phyloP scores from a whole-genome alignment of 202 grass and related monocot species.

The Setaria viridis region DNA sequence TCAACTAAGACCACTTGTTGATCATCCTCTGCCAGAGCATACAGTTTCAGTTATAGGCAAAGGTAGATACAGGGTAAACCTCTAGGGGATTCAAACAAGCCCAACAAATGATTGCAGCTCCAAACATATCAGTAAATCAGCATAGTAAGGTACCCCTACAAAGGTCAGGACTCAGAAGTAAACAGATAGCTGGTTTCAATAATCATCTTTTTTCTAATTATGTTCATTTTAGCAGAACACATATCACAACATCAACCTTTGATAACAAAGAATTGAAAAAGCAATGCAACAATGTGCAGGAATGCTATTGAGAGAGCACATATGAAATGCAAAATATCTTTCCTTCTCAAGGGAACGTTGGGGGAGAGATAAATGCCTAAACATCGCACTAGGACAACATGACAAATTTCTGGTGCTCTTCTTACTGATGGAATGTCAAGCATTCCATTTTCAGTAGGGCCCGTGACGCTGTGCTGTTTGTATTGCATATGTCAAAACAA shows the following conservation, averaged over 20 bases:
- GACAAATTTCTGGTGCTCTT: neutral
- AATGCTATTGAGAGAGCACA: conserved; percentile 1
- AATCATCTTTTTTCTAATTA: neutral
- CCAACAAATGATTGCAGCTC: neutral
- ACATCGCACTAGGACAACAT: neutral
- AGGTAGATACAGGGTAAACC: neutral
- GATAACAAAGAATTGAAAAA: neutral
- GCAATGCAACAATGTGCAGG: neutral
- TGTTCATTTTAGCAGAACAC: conserved; percentile 16
- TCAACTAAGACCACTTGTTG: neutral
- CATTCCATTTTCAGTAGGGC: neutral
- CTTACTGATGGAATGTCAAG: neutral
- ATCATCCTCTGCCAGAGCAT: conserved; percentile 54
- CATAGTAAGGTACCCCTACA: neutral
- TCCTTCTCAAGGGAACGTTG: neutral
- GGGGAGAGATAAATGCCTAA: neutral
- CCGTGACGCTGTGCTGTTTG: neutral
- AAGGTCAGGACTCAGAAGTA: neutral
- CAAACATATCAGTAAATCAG: conserved; percentile 5
- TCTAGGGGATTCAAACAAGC: neutral
- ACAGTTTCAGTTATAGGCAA: conserved; percentile 25
- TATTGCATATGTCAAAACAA: neutral
- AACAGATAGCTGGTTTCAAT: conserved; percentile 6
- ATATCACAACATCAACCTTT: neutral
- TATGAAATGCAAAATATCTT: neutral